Conservation (phyloP, 2,329 filamentous ascomycete genomes). For the Pestalotiopsis sp. region DNA sequence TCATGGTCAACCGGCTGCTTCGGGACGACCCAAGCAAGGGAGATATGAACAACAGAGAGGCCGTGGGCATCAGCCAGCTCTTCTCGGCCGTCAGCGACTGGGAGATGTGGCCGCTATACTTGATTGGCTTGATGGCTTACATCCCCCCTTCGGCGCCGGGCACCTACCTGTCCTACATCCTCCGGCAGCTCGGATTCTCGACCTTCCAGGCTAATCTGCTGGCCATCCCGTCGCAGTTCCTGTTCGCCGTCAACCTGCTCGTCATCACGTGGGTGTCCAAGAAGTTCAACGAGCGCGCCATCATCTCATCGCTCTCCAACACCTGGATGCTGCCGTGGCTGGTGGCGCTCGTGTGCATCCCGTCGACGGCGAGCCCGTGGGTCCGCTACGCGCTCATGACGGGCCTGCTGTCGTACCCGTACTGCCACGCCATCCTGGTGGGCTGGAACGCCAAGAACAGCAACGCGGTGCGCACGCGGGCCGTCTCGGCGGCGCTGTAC, state of each 20-base stretch:
- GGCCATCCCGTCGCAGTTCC: slow-evolving; percentile 57
- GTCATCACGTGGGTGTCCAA: slow-evolving; percentile 24
- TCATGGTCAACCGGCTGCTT: slow-evolving; percentile 61
- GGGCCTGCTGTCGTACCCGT: slow-evolving; percentile 49
- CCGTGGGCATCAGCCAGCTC: slow-evolving; percentile 51
- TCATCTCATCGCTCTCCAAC: slow-evolving; percentile 48
- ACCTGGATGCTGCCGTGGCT: slow-evolving; percentile 55
- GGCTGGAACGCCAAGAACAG: slow-evolving; percentile 50
- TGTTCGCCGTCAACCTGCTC: slow-evolving; percentile 44
- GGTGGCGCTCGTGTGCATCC: slow-evolving; percentile 44
- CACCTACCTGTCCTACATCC: slow-evolving; percentile 61
- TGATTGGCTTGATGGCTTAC: slow-evolving; percentile 55
- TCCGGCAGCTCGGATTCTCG: slow-evolving; percentile 59
- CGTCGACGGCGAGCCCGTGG: slow-evolving; percentile 41
- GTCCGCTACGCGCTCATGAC: slow-evolving; percentile 41
- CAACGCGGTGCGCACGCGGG: slow-evolving; percentile 50
- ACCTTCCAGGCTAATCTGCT: slow-evolving; percentile 67
- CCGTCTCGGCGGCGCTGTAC: slow-evolving; percentile 51
- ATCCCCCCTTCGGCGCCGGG: slow-evolving; percentile 53
- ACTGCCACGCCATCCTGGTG: slow-evolving; percentile 50
- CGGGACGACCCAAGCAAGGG: slow-evolving; percentile 64
- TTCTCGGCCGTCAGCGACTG: slow-evolving; percentile 58
- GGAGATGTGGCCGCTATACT: slow-evolving; percentile 50
- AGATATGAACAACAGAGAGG: slow-evolving; percentile 63
- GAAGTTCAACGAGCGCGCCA: slow-evolving; percentile 43